Conservation (phyloP, 306 rosid genomes). For the Vigna radiata region DNA sequence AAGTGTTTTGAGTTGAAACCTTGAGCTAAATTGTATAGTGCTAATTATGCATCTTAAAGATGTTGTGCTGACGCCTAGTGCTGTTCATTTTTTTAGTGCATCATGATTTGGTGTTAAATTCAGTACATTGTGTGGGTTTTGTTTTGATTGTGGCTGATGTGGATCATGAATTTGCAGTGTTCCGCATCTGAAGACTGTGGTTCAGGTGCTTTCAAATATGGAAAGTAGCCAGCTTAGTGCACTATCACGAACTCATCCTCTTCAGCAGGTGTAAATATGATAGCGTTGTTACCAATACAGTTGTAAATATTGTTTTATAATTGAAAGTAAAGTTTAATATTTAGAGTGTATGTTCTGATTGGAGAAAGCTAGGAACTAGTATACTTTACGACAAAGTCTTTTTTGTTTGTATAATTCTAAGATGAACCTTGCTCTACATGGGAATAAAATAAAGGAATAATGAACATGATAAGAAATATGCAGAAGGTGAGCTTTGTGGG, state of each 20-base stretch:
- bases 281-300: constrained; percentile 28
- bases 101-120: background rate
- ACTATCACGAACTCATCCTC: constrained; percentile 51
- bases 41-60: constrained; percentile 26
- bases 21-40: constrained; percentile 11
- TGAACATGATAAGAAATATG: background rate
- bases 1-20: background rate
- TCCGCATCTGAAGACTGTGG: constrained; percentile 75
- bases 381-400: constrained; percentile 12
- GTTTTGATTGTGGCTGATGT: constrained; percentile 37
- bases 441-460: background rate
- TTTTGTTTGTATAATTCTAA: constrained; percentile 13
- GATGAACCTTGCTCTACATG: background rate
- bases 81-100: constrained; percentile 6
- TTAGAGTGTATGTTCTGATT: constrained; percentile 11
- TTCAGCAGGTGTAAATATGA: constrained; percentile 61
- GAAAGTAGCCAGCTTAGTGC: constrained; percentile 79
- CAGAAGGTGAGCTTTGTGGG: constrained; percentile 2
- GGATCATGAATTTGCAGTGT: constrained; percentile 58
- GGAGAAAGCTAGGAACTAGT: constrained; percentile 21
- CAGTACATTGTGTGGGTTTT: constrained; percentile 1
- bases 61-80: constrained; percentile 10
- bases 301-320: background rate
- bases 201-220: constrained; percentile 83
- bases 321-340: constrained; percentile 12